A percentile compares a stretch with the other conserved stretches of the same genome.
Evolutionary conservation across 371 early-diverging fungal species (phyloP).

Genomic region (Dichotomocladium elegans): DNA sequence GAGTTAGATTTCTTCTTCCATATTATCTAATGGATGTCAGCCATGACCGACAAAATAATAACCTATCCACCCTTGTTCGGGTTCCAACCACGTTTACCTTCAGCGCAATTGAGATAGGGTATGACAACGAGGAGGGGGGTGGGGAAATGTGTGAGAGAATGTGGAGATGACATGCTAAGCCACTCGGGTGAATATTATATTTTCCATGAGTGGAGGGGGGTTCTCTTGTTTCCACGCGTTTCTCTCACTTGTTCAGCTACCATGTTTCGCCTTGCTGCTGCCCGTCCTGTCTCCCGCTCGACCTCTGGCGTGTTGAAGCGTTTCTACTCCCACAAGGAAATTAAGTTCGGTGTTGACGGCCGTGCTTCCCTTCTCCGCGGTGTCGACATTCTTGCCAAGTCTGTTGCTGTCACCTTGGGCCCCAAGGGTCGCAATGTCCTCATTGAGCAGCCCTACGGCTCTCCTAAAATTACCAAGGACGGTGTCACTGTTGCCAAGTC

Average conservation of each 20-base stretch:
- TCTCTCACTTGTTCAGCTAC: conserved; percentile 25
- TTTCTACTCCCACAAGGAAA: conserved; percentile 91
- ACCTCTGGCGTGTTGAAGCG: conserved; percentile 52
- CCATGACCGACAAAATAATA: too few relatives aligned
- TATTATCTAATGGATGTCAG: too few relatives aligned
- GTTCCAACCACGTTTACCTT: too few relatives aligned
- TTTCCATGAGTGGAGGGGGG: not conserved
- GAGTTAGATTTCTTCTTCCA: too few relatives aligned
- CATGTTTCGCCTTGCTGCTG: conserved; percentile 28
- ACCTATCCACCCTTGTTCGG: too few relatives aligned
- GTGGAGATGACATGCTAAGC: too few relatives aligned
- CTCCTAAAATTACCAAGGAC: conserved; percentile 99
- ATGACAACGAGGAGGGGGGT: not conserved
- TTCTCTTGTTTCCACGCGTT: conserved; percentile 10
- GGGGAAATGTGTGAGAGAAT: too few relatives aligned
- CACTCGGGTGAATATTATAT: not conserved
- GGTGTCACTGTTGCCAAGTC: conserved; percentile 98
- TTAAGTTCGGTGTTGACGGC: conserved; percentile 94
- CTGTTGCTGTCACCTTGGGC: conserved; percentile 97
- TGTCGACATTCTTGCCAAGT: conserved; percentile 94
- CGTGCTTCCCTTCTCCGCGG: conserved; percentile 89
- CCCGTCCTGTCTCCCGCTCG: conserved; percentile 18
- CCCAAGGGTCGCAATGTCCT: conserved; percentile 98
- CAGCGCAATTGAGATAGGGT: not conserved
- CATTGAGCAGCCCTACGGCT: conserved; percentile 96